A percentile compares a stretch with the other conserved stretches of the same genome.
phyloP scores from a whole-genome alignment of 768 basidiomycete genomes.

The Termitomyces sp. region DNA sequence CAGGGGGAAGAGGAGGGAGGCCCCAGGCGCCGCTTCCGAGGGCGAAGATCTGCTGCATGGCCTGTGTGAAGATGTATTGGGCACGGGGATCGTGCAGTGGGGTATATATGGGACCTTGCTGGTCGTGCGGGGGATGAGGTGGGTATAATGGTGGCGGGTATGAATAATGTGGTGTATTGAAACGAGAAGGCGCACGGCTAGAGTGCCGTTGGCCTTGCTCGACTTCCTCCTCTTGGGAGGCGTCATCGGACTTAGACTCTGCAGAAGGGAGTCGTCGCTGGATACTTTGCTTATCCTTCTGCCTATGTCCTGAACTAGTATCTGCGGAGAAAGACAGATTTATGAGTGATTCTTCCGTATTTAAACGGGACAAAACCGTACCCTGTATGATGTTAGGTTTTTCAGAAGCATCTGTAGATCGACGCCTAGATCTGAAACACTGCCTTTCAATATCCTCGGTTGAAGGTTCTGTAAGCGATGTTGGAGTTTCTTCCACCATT shows the following conservation, averaged over 20 bases:
- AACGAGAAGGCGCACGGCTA: constrained; percentile 12
- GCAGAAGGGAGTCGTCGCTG: constrained; percentile 2
- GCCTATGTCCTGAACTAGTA: background rate
- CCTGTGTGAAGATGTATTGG: constrained; percentile 35
- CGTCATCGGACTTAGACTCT: constrained; percentile 4
- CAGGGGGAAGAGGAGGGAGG: constrained; percentile 16
- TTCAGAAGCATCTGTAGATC: constrained; percentile 1
- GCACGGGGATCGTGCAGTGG: constrained; percentile 34
- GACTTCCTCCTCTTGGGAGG: background rate
- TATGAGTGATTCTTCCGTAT: background rate
- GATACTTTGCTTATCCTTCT: constrained; percentile 2
- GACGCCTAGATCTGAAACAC: background rate
- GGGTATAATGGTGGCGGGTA: constrained; percentile 19
- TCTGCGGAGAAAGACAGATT: background rate
- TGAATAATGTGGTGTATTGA: constrained; percentile 10
- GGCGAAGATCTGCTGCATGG: constrained; percentile 38
- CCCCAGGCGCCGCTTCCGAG: constrained; percentile 18
- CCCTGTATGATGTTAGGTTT: background rate
- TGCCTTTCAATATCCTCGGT: background rate
- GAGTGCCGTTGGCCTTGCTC: background rate
- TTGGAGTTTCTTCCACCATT: background rate
- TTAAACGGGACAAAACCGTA: background rate
- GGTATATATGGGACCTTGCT: constrained; percentile 19
- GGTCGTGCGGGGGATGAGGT: constrained; percentile 12
- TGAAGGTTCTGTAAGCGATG: background rate